Evolutionary conservation across 257 asterid genomes (phyloP).

Genomic region (Ballota nigra): DNA sequence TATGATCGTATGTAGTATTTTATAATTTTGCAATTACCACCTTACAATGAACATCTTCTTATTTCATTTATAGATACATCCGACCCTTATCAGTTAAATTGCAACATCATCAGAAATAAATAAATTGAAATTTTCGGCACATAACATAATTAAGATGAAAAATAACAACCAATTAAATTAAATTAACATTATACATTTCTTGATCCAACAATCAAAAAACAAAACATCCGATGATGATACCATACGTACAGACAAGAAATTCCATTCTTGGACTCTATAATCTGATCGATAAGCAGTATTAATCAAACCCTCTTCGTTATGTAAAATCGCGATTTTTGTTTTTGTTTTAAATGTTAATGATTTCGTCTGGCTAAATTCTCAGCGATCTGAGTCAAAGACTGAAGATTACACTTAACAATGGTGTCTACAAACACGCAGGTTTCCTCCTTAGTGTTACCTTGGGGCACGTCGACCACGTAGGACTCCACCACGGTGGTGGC

Average conservation of each 20-base stretch:
- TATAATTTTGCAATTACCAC: background rate
- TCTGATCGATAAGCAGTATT: background rate
- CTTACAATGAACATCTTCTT: background rate
- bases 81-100: background rate
- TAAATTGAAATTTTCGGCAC: background rate
- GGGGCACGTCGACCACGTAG: slow-evolving; percentile 72
- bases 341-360: background rate
- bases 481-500: slow-evolving; percentile 74
- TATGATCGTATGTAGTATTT: background rate
- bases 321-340: no score
- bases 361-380: slow-evolving; percentile 40
- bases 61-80: background rate
- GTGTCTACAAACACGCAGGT: slow-evolving; percentile 81
- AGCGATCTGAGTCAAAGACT: slow-evolving; percentile 63
- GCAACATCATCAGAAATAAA: background rate
- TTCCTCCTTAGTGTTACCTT: slow-evolving; percentile 76
- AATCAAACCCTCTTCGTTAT: background rate
- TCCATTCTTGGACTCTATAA: background rate
- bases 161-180: background rate
- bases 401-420: slow-evolving; percentile 78
- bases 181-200: background rate
- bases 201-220: slow-evolving; percentile 1
- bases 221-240: slow-evolving; percentile 17
- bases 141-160: background rate
- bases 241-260: background rate